Evolutionary conservation across 2,329 filamentous ascomycete genomes (phyloP), one percentile per base, ranked within the genome.

Genomic region (Lomentospora prolificans): DNA sequence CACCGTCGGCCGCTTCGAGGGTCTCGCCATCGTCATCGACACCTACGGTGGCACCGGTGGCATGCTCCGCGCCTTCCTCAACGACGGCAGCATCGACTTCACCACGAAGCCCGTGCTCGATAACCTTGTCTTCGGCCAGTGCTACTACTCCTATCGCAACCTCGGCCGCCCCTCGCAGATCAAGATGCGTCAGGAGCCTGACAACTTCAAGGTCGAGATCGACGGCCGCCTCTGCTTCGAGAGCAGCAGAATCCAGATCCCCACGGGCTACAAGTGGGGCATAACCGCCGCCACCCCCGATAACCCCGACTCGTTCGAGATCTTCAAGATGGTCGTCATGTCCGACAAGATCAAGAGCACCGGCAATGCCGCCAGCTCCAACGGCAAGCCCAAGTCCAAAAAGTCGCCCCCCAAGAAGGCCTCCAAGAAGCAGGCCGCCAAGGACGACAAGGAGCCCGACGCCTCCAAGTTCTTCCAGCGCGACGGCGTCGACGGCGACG

Each of bases 291-390:
- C 89, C 14, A 92, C 89, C 3, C 88, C 89, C 28, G 92, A 97
- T 62, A 91, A 84, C 64, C 90, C 94, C 0, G 94, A 99, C 72
- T 95, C 90, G 4, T 95, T 96, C 65, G 94, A 99, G 71, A 70
- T 96, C 61, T 94, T 91, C 76, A 95, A 92, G 68, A 80, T 97
- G 66, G 78, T 87, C 33, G 81, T 94, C 53, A 82, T 85, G 65
- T 84, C 80, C 9, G 79, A 82, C 53, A 61, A 58, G 51, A 55
- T 33, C 27, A 57, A 57, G 54, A 52, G 46, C 25, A 55, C 33
- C 50, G 52, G n/a, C 30, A 50, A 33, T 27, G 22, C 41, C 50
- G 30, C 27, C 51, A 51, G 25, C 51, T 41, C 1, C 48, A 57
- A 51, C 51, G 44, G 53, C 65, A 62, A 57, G 55, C 57, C 46